Percentiles rank a stretch among this genome's conserved stretches.
Conservation (phyloP, 495 filamentous ascomycete genomes). For the Xylaria acuta region DNA sequence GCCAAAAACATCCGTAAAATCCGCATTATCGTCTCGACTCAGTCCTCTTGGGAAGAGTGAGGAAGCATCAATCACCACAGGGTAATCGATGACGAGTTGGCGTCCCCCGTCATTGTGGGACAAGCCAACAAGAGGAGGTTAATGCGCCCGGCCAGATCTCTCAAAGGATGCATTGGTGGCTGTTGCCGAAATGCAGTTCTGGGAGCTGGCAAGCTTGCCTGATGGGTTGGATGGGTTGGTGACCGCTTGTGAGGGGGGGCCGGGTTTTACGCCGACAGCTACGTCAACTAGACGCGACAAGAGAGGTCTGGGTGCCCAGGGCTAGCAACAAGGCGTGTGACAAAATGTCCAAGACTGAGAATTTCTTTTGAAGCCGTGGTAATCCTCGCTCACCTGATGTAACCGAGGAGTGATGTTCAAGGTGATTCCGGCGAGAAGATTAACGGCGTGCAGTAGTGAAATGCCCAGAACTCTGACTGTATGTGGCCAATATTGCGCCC, state of each 20-base stretch:
- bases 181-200: conserved; percentile 51
- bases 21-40: conserved; percentile 62
- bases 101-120: conserved; percentile 65
- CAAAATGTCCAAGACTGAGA: conserved; percentile 31
- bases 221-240: conserved; percentile 36
- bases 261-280: conserved; percentile 34
- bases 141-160: conserved; percentile 73
- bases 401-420: conserved; percentile 15
- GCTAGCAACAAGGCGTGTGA: conserved; percentile 41
- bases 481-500: conserved; percentile 49
- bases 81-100: conserved; percentile 52
- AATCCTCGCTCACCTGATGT: conserved; percentile 46
- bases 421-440: conserved; percentile 55
- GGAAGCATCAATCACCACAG: conserved; percentile 43
- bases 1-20: conserved; percentile 88
- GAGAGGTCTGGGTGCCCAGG: conserved; percentile 44
- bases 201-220: conserved; percentile 38
- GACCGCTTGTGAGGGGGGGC: conserved; percentile 17
- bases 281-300: conserved; percentile 28
- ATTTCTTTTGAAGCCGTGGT: conserved; percentile 49
- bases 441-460: conserved; percentile 35
- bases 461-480: conserved; percentile 45
- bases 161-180: conserved; percentile 48
- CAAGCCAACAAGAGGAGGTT: conserved; percentile 67
- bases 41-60: conserved; percentile 48